Percentiles rank a stretch among this genome's conserved stretches.
phyloP scores from a whole-genome alignment of 148 eudicot species.

The Camellia lanceoleosa region DNA sequence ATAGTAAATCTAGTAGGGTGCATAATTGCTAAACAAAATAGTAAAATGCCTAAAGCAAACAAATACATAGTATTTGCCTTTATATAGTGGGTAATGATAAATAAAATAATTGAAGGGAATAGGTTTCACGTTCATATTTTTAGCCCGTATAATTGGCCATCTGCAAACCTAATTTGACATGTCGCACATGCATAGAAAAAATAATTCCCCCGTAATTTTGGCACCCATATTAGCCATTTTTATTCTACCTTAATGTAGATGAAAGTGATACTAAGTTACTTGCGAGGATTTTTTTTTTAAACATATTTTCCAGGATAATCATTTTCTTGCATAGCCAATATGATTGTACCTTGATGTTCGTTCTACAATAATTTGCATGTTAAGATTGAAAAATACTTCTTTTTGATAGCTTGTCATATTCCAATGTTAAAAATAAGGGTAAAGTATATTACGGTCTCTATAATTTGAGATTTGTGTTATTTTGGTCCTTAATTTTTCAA shows the following conservation, averaged over 20 bases:
- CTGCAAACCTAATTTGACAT: neutral
- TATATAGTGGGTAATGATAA: too few species aligned
- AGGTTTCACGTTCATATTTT: neutral
- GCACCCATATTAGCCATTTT: neutral
- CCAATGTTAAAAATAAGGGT: neutral
- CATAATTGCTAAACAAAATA: neutral
- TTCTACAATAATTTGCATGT: too few species aligned
- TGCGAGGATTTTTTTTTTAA: too few species aligned
- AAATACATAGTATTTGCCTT: neutral
- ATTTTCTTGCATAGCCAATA: too few species aligned
- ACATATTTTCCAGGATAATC: too few species aligned
- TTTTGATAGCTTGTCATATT: neutral
- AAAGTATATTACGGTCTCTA: too few species aligned
- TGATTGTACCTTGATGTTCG: too few species aligned
- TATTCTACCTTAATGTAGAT: neutral
- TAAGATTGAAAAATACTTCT: too few species aligned
- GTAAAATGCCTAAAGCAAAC: neutral
- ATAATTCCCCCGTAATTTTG: neutral
- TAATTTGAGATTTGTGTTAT: too few species aligned
- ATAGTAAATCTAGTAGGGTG: too few species aligned
- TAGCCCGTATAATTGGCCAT: neutral
- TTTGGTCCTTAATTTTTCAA: too few species aligned
- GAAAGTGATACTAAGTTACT: neutral
- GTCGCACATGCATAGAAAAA: neutral
- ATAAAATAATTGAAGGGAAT: too few species aligned